Conservation (phyloP, 257 asterid species). For the Marsdenia floribunda region DNA sequence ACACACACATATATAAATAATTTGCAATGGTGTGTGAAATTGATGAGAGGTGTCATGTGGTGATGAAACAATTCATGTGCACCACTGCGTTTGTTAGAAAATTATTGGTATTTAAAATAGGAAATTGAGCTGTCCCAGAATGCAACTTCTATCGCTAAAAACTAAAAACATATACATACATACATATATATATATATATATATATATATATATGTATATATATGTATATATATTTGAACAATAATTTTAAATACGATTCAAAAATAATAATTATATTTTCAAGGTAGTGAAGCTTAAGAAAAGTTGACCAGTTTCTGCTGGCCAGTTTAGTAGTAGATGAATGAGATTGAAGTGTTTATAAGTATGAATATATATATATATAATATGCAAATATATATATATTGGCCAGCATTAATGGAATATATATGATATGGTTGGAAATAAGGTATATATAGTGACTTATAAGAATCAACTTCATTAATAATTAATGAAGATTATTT, state of each 20-base stretch:
- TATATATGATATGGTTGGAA: too few relatives aligned
- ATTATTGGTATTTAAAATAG: slow-evolving; percentile 13
- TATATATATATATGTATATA: not conserved
- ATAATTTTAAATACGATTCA: not conserved
- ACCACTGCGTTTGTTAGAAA: slow-evolving; percentile 13
- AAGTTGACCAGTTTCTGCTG: not conserved
- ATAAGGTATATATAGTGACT: too few relatives aligned
- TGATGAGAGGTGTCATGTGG: slow-evolving; percentile 20
- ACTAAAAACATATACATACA: not conserved
- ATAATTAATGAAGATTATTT: not conserved
- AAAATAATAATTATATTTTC: too few relatives aligned
- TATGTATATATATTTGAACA: too few relatives aligned
- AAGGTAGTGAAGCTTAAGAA: not conserved
- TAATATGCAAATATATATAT: too few relatives aligned
- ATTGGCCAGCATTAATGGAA: too few relatives aligned
- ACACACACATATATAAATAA: too few relatives aligned
- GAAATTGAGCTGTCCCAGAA: slow-evolving; percentile 22
- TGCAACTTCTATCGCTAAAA: not conserved
- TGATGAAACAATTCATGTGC: slow-evolving; percentile 48
- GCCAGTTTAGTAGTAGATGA: not conserved
- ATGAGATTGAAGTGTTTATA: not conserved
- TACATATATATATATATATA: not conserved
- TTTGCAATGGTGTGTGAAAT: slow-evolving; percentile 2
- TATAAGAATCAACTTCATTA: too few relatives aligned
- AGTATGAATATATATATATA: too few relatives aligned